Evolutionary conservation across 192 early-diverging fungal species (phyloP), one percentile per base, ranked within the genome.

Genomic region (Physocladia obscura): DNA sequence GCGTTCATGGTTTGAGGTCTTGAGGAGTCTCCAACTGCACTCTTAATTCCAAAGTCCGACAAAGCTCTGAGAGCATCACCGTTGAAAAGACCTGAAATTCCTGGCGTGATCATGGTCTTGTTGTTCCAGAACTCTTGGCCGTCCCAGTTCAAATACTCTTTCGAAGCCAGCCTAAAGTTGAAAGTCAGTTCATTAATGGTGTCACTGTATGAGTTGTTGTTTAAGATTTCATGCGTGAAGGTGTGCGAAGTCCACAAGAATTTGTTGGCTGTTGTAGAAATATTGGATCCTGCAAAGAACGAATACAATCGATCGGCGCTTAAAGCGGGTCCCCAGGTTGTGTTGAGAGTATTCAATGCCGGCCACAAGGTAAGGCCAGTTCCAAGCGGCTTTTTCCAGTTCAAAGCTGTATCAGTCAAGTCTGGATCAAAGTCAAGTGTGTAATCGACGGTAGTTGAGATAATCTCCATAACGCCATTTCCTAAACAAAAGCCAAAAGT

Each of bases 11-110:
- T 29, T 37, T 80, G 65, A 13, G 48, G 29, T 1, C 78, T 40
- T 13, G 78, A 76, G 15, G 60, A 65, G 64, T 79, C 78, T 22
- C 78, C 78, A 30, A 79, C 78, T 8, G 47, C 54, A 29, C 48
- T 26, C 1, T 29, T 75, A 56, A 81, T 77, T 34, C 78, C 78
- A 57, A 71, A 29, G 27, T 79, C 78, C 2, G 47, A 36, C 22
- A 79, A 27, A 3, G 78, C 81, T n/a, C 32, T 13, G 34, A 79
- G 40, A 6, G 78, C 78, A 34, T 82, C 79, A 24, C 73, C 80
- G 62, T 81, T 81, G 58, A 72, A 77, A 36, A 81, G 15, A 71
- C 79, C 79, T 29, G 79, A 73, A 56, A 81, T 81, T 13, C 26
- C 26, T 13, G 79, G 79, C 22, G 79, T 80, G 21, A 80, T 65